Percentiles rank a stretch among this genome's conserved stretches.
phyloP scores from a whole-genome alignment of 163 green algal genomes.

The Prototheca cutis region DNA sequence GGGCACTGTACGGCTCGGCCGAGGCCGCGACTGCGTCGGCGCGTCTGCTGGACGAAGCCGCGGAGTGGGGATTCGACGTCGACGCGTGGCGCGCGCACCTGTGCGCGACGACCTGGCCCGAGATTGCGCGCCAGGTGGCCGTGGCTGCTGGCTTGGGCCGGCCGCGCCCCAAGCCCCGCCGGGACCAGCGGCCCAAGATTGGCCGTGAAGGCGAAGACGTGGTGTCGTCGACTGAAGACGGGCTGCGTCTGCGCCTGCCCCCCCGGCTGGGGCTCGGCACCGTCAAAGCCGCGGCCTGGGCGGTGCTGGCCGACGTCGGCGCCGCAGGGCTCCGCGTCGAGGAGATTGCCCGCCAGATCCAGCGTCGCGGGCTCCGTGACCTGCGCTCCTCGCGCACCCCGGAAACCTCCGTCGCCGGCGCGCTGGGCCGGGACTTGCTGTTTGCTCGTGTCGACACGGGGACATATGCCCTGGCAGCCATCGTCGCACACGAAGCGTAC shows the following conservation, averaged over 20 bases:
- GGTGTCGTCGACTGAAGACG: slow-evolving; percentile 15
- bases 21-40: neutral
- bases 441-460: slow-evolving; percentile 57
- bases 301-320: slow-evolving; percentile 62
- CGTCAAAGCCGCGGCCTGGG: slow-evolving; percentile 72
- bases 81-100: slow-evolving; percentile 84
- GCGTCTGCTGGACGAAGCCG: slow-evolving; percentile 65
- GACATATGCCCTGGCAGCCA: slow-evolving; percentile 60
- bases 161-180: slow-evolving; percentile 19
- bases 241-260: slow-evolving; percentile 42
- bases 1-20: neutral
- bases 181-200: slow-evolving; percentile 32
- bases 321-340: slow-evolving; percentile 51
- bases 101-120: slow-evolving; percentile 79
- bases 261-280: slow-evolving; percentile 42
- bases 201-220: slow-evolving; percentile 66
- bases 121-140: slow-evolving; percentile 78
- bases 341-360: slow-evolving; percentile 66
- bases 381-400: slow-evolving; percentile 55
- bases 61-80: slow-evolving; percentile 85
- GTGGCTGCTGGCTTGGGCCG: slow-evolving; percentile 39
- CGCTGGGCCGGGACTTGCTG: slow-evolving; percentile 62
- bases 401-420: slow-evolving; percentile 44
- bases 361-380: slow-evolving; percentile 54
- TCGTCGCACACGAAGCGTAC: slow-evolving; percentile 24